Evolutionary conservation across 2,329 filamentous ascomycete species (phyloP).

Genomic region (Periconia macrospinosa): DNA sequence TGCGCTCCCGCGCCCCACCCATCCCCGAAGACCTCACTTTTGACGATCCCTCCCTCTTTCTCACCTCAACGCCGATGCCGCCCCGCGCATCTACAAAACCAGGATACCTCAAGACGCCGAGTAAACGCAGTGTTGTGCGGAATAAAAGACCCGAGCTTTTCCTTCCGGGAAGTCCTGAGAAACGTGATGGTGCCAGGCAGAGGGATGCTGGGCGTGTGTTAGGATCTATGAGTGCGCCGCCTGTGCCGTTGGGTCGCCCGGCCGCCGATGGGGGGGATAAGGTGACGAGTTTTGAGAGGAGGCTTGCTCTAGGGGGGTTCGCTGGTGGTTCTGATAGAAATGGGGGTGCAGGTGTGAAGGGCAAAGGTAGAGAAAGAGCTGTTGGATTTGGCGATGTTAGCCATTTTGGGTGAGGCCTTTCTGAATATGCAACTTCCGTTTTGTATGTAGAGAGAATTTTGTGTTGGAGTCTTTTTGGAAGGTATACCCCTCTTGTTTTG

Average conservation of each 20-base stretch:
- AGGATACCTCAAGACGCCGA: constrained; percentile 53
- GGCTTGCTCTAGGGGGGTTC: constrained; percentile 35
- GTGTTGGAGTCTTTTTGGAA: too few relatives aligned
- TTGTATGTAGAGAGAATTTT: neutral
- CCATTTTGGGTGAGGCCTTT: constrained; percentile 19
- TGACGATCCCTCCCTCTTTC: constrained; percentile 22
- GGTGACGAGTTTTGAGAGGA: constrained; percentile 37
- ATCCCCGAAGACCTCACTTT: constrained; percentile 23
- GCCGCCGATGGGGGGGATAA: constrained; percentile 6
- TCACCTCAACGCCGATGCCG: constrained; percentile 30
- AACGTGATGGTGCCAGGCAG: constrained; percentile 1
- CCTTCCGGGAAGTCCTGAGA: constrained; percentile 27
- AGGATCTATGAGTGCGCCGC: constrained; percentile 35
- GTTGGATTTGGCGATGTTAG: constrained; percentile 27
- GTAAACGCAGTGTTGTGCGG: constrained; percentile 42
- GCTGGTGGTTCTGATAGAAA: constrained; percentile 3
- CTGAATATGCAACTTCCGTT: too few relatives aligned
- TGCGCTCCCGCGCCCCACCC: constrained; percentile 10
- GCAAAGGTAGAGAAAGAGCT: constrained; percentile 12
- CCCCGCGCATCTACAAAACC: constrained; percentile 15
- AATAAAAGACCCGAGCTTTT: constrained; percentile 31
- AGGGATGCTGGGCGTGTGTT: constrained; percentile 7
- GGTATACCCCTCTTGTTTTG: too few relatives aligned
- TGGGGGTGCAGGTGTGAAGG: constrained; percentile 3
- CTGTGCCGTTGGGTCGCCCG: constrained; percentile 4